Evolutionary conservation across 1,139 yeast species (phyloP).

Genomic region (Kurtzmaniella quercitrusa): DNA sequence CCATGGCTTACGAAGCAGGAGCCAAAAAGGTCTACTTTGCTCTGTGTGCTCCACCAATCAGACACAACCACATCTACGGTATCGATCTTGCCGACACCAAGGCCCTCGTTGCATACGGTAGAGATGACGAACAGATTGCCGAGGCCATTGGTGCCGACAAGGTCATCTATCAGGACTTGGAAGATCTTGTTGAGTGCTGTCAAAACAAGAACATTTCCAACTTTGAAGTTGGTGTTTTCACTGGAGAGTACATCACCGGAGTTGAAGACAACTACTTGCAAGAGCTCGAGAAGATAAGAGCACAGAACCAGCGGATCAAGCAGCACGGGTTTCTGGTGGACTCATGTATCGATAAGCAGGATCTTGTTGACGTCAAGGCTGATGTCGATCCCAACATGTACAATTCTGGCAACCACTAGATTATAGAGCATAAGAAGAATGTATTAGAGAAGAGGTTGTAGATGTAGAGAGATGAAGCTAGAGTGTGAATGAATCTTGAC

Average conservation of each 20-base stretch:
- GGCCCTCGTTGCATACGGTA: conserved; percentile 85
- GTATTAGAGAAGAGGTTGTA: neutral
- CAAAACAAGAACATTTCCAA: conserved; percentile 47
- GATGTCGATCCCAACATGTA: conserved; percentile 88
- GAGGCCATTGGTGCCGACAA: conserved; percentile 84
- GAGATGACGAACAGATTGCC: conserved; percentile 71
- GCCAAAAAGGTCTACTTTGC: conserved; percentile 92
- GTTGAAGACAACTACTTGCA: conserved; percentile 77
- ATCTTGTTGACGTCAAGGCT: conserved; percentile 68
- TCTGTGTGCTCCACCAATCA: conserved; percentile 95
- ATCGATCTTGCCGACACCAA: conserved; percentile 94
- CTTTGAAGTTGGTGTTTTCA: conserved; percentile 97
- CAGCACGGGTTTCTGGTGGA: conserved; percentile 43
- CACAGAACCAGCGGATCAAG: conserved; percentile 64
- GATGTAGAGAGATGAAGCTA: neutral
- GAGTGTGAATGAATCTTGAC: no score
- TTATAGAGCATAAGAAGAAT: neutral
- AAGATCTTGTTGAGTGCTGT: conserved; percentile 81
- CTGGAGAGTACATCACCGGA: conserved; percentile 91
- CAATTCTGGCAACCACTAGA: conserved; percentile 73
- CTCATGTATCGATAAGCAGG: conserved; percentile 43
- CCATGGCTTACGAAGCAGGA: conserved; percentile 98
- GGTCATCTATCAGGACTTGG: conserved; percentile 82
- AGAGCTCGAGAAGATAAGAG: conserved; percentile 80
- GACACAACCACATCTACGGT: conserved; percentile 94